Evolutionary conservation across 2,329 filamentous ascomycete genomes (phyloP).

Genomic region (Phoma sp.): DNA sequence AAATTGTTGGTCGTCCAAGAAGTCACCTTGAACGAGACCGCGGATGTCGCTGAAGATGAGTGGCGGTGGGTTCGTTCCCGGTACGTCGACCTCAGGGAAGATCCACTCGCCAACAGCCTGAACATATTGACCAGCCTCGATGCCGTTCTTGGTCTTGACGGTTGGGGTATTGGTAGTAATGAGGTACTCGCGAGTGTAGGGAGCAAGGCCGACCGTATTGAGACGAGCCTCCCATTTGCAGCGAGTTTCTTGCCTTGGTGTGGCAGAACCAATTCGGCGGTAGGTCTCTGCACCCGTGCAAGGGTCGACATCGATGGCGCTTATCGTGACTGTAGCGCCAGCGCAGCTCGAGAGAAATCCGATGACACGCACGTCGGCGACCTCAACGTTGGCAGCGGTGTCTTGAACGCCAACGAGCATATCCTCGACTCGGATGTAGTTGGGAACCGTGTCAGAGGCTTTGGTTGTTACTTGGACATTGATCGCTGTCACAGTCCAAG

Average conservation of each 20-base stretch:
- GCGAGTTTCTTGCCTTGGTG: constrained; percentile 41
- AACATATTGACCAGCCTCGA: constrained; percentile 52
- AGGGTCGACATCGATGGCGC: constrained; percentile 52
- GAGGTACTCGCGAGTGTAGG: constrained; percentile 53
- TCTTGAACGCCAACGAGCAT: constrained; percentile 51
- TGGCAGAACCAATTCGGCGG: constrained; percentile 45
- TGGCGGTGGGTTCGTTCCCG: constrained; percentile 45
- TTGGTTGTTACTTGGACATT: constrained; percentile 51
- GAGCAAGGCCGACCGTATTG: constrained; percentile 29
- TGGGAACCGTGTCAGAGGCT: constrained; percentile 40
- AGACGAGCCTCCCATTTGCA: constrained; percentile 52
- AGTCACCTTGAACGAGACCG: constrained; percentile 42
- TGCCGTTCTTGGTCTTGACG: constrained; percentile 47
- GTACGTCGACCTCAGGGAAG: constrained; percentile 50
- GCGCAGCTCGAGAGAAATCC: constrained; percentile 50
- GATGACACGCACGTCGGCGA: constrained; percentile 44
- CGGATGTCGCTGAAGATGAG: constrained; percentile 43
- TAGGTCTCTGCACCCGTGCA: constrained; percentile 51
- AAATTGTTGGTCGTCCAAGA: constrained; percentile 41
- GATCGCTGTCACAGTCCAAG: constrained; percentile 46
- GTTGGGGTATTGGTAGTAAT: constrained; percentile 45
- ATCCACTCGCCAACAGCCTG: constrained; percentile 54
- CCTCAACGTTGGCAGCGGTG: constrained; percentile 42
- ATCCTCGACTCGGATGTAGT: constrained; percentile 53
- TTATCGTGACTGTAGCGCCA: constrained; percentile 43